A percentile compares a stretch with the other conserved stretches of the same genome.
phyloP scores from a whole-genome alignment of 2,329 filamentous ascomycete species.

The Fusarium sp. region DNA sequence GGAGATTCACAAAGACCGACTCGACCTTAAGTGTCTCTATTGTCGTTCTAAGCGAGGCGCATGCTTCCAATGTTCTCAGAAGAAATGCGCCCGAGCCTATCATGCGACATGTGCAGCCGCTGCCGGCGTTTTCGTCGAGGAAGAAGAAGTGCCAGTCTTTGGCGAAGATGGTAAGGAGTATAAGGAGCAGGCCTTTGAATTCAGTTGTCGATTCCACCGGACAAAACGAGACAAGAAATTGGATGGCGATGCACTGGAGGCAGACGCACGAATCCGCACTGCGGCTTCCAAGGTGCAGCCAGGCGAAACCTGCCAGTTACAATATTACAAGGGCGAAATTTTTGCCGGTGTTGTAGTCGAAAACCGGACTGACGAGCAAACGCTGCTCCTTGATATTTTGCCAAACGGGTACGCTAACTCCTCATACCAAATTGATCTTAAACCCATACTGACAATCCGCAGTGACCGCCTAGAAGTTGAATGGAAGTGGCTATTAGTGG shows the following conservation, averaged over 20 bases:
- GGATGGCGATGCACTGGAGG: conserved; percentile 78
- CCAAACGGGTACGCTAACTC: conserved; percentile 79
- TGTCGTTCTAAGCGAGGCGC: conserved; percentile 96
- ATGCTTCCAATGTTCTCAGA: conserved; percentile 96
- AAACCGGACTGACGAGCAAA: conserved; percentile 83
- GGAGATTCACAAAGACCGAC: conserved; percentile 87
- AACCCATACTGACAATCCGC: conserved; percentile 58
- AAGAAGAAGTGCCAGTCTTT: conserved; percentile 87
- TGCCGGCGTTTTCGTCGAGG: conserved; percentile 92
- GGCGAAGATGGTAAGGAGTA: conserved; percentile 94
- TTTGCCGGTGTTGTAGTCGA: conserved; percentile 91
- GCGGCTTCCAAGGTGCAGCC: conserved; percentile 78
- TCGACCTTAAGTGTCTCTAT: conserved; percentile 94
- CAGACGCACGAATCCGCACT: conserved; percentile 76
- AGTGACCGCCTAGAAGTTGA: conserved; percentile 84
- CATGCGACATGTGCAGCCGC: conserved; percentile 95
- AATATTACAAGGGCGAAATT: conserved; percentile 87
- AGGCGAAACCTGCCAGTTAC: conserved; percentile 88
- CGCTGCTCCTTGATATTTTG: conserved; percentile 84
- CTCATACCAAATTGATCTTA: background rate
- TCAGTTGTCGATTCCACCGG: conserved; percentile 94
- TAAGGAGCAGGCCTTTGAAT: conserved; percentile 90
- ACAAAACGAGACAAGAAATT: conserved; percentile 86
- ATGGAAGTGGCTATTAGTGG: conserved; percentile 86
- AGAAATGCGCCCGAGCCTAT: conserved; percentile 94